A percentile compares a stretch with the other conserved stretches of the same genome.
Conservation (phyloP, 1,139 yeast species). For the Taphrina populina region DNA sequence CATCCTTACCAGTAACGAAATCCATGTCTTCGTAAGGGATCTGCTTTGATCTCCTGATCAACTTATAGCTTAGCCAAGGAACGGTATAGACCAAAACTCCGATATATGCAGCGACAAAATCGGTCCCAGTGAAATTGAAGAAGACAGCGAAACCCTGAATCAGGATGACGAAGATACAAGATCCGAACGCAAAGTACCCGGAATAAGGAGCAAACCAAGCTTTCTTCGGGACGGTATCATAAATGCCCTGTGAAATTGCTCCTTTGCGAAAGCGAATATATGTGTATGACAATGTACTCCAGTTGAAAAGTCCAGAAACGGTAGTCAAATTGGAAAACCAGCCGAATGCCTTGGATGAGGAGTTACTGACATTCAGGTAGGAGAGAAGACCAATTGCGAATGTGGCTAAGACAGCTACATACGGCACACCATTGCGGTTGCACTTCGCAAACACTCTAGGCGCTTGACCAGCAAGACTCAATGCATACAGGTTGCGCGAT, state of each 20-base stretch:
- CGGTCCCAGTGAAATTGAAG: constrained; percentile 55
- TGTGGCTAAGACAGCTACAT: constrained; percentile 51
- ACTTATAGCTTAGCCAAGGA: constrained; percentile 55
- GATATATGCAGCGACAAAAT: constrained; percentile 60
- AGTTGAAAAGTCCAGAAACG: constrained; percentile 56
- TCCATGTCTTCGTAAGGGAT: constrained; percentile 28
- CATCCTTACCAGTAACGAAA: constrained; percentile 30
- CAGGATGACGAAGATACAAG: constrained; percentile 56
- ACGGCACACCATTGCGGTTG: constrained; percentile 63
- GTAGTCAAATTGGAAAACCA: constrained; percentile 82
- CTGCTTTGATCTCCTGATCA: constrained; percentile 38
- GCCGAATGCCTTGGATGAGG: constrained; percentile 57
- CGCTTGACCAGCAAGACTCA: constrained; percentile 62
- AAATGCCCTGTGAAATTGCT: constrained; percentile 37
- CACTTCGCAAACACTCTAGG: constrained; percentile 59
- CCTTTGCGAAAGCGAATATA: constrained; percentile 38
- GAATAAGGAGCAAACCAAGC: constrained; percentile 16
- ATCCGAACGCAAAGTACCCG: constrained; percentile 14
- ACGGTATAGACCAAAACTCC: constrained; percentile 54
- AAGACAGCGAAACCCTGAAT: constrained; percentile 68
- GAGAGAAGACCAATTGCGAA: constrained; percentile 54
- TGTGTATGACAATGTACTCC: constrained; percentile 53
- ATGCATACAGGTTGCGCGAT: constrained; percentile 60
- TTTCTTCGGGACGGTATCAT: constrained; percentile 33
- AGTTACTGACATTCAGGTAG: constrained; percentile 53